phyloP scores from a whole-genome alignment of 305 asterid species.

The Salvia sclarea region DNA sequence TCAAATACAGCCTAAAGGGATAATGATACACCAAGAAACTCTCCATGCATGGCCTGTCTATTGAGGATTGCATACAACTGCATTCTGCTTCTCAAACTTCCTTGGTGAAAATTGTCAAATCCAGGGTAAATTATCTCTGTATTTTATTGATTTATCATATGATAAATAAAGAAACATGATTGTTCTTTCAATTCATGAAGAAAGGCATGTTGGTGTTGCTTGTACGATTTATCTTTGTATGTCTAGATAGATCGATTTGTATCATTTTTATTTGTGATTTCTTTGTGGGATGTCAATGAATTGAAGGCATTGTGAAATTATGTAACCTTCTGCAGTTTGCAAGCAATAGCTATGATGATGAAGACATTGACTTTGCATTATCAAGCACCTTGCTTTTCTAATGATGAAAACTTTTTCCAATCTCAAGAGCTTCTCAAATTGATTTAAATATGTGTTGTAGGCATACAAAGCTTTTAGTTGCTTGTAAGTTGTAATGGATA shows the following conservation, averaged over 20 bases:
- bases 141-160: not conserved
- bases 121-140: slow-evolving; percentile 14
- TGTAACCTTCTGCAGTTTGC: slow-evolving; percentile 9
- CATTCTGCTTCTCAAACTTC: slow-evolving; percentile 11
- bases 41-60: slow-evolving; percentile 49
- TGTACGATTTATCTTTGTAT: not conserved
- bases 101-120: not conserved
- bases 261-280: not conserved
- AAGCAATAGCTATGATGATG: slow-evolving; percentile 2
- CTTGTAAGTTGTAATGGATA: not conserved
- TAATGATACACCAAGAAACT: slow-evolving; percentile 42
- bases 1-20: slow-evolving; percentile 68
- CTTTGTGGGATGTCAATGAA: not conserved
- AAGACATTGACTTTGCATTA: not conserved
- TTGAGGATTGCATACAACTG: slow-evolving; percentile 29
- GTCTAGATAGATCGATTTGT: not conserved
- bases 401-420: not conserved
- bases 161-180: not conserved
- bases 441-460: not conserved
- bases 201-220: slow-evolving; percentile 2
- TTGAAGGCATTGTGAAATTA: slow-evolving; percentile 16
- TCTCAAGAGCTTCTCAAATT: not conserved
- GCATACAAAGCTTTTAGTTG: not conserved
- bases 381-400: not conserved
- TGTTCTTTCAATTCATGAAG: not conserved